Evolutionary conservation across 441 rosid species (phyloP), one percentile per base, ranked within the genome.

Genomic region (Flueggea neowawraea): DNA sequence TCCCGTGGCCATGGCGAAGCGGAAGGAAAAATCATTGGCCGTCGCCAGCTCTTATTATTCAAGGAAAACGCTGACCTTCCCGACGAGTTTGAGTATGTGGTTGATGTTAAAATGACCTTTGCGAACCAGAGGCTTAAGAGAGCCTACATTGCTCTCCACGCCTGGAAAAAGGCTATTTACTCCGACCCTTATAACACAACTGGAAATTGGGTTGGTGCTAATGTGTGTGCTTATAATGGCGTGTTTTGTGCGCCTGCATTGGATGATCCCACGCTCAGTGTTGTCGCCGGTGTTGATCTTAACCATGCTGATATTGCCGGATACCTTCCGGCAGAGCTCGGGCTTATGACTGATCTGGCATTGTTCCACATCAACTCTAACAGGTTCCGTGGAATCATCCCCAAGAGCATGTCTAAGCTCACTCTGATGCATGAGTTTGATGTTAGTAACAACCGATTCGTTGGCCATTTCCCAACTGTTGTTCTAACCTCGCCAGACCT

Each of bases 301-400:
- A 94, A 94, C 53, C 77, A 75, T 12, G 97, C 91, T 1, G 98
- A 94, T 73, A 94, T 94, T 22, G 98, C 98, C 0, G 98, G 90
- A 2, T 83, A 80, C 73, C 80, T 94, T 54, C 97, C 97, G 0
- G 79, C 58, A 1, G 96, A 94, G 72, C 49, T 94, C 59, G 96
- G 97, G 36, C 74, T 90, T 31, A 17, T 90, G 78, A 82, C 87
- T 0, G 98, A 94, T 33, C 31, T 78, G 4, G 90, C 93, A 0
- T 55, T 90, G 67, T 76, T 93, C 54, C 98, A 93, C 63, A 45
- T 93, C n/a, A 93, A 90, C 65, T 71, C 95, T 0, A 93, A 93
- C 75, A 62, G 97, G 54, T 88, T 90, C 48, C 90, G 98, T 54
- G 98, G 97, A 32, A 75, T 87, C 60, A 60, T 94, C 39, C 97